A percentile compares a stretch with the other conserved stretches of the same genome.
Evolutionary conservation across 2,329 filamentous ascomycete species (phyloP).

Genomic region (Colletotrichum plurivorum): DNA sequence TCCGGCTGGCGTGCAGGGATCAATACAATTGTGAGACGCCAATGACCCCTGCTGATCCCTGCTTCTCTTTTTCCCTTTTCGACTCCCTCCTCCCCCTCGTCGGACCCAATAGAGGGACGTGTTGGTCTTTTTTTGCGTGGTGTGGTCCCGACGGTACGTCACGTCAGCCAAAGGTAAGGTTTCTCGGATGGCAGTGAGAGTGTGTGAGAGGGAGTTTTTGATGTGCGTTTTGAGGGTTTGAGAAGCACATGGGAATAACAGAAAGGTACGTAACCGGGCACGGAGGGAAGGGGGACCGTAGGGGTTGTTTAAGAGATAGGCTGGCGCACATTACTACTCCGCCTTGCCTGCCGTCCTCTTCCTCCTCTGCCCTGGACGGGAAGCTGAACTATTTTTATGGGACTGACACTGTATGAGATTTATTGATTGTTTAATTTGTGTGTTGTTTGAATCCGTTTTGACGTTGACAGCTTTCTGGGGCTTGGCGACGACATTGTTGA

Average conservation of each 20-base stretch:
- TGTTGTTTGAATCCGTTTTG: conserved; percentile 33
- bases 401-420: conserved; percentile 27
- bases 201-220: conserved; percentile 12
- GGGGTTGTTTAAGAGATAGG: conserved; percentile 30
- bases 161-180: conserved; percentile 36
- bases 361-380: conserved; percentile 14
- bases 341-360: neutral
- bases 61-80: neutral
- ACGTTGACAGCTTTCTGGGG: conserved; percentile 27
- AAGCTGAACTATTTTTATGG: conserved; percentile 11
- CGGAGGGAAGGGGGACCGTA: conserved; percentile 1
- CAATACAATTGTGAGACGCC: conserved; percentile 38
- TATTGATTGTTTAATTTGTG: conserved; percentile 36
- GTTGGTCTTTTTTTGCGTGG: neutral
- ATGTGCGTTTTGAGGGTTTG: conserved; percentile 4
- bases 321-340: conserved; percentile 1
- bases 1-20: conserved; percentile 38
- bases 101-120: neutral
- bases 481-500: conserved; percentile 28
- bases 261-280: conserved; percentile 1
- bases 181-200: conserved; percentile 10
- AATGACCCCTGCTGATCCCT: conserved; percentile 30
- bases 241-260: neutral
- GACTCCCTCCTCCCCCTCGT: neutral
- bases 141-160: conserved; percentile 28